phyloP scores from a whole-genome alignment of 1,284 basidiomycete species.

The Gomphus bonarii region DNA sequence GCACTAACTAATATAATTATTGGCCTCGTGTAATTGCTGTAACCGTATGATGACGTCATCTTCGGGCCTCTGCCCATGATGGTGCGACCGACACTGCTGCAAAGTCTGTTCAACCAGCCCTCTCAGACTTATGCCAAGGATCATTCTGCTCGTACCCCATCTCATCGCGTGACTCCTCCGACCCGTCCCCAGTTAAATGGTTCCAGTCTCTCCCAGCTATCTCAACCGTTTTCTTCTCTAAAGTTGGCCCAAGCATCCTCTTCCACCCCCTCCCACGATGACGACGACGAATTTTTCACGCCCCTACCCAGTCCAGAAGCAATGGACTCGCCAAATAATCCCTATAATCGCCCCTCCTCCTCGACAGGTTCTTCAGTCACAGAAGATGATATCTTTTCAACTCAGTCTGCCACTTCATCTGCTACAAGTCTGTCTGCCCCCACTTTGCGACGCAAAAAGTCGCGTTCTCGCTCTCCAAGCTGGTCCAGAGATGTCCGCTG shows the following conservation, averaged over 20 bases:
- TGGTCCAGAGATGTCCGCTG: constrained; percentile 49
- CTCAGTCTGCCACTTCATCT: constrained; percentile 5
- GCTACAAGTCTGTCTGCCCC: background rate
- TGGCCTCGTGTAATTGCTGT: background rate
- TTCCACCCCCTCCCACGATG: constrained; percentile 5
- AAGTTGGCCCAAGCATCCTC: background rate
- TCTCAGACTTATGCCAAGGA: constrained; percentile 42
- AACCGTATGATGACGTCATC: background rate
- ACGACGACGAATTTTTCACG: constrained; percentile 10
- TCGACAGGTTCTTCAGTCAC: constrained; percentile 10
- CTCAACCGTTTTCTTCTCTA: background rate
- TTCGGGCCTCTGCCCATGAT: constrained; percentile 19
- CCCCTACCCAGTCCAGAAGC: constrained; percentile 24
- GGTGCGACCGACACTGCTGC: constrained; percentile 49
- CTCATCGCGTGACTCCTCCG: background rate
- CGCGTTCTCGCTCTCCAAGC: constrained; percentile 6
- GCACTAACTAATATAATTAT: background rate
- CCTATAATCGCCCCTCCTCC: constrained; percentile 8
- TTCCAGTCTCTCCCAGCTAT: too few relatives aligned
- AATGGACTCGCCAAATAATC: background rate
- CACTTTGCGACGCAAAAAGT: background rate
- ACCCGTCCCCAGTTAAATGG: background rate
- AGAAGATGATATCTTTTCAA: constrained; percentile 4
- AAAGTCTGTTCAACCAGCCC: constrained; percentile 43
- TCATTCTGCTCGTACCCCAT: background rate